Evolutionary conservation across 2,329 filamentous ascomycete genomes (phyloP).

Genomic region (Coniosporium tulheliwenetii): DNA sequence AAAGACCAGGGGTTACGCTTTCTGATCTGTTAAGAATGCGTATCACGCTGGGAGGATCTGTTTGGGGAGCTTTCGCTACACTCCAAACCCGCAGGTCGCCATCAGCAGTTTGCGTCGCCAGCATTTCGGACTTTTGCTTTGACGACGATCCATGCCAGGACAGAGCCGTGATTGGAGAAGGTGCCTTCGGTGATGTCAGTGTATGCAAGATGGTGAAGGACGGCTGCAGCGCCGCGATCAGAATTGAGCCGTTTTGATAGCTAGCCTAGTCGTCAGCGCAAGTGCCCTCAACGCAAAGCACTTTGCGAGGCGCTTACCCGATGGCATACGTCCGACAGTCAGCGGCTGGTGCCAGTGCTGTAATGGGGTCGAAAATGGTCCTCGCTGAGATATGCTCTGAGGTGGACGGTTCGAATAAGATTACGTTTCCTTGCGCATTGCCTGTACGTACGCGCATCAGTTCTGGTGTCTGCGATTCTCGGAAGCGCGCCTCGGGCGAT

Average conservation of each 20-base stretch:
- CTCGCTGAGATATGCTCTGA: constrained; percentile 83
- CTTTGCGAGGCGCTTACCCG: constrained; percentile 43
- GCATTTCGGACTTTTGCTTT: constrained; percentile 94
- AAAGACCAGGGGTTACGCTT: constrained; percentile 55
- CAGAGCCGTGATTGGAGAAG: constrained; percentile 74
- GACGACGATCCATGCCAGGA: constrained; percentile 95
- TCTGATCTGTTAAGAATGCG: constrained; percentile 71
- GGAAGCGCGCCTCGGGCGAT: neutral
- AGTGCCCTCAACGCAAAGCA: too few species aligned
- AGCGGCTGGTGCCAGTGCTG: constrained; percentile 73
- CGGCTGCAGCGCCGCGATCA: constrained; percentile 79
- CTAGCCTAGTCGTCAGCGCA: constrained; percentile 29
- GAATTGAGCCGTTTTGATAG: constrained; percentile 85
- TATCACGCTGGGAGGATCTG: constrained; percentile 73
- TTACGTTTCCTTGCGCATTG: constrained; percentile 82
- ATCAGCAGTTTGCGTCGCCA: constrained; percentile 81
- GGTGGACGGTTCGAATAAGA: constrained; percentile 83
- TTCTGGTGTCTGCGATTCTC: neutral
- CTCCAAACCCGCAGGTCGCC: constrained; percentile 95
- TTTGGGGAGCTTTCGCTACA: constrained; percentile 62
- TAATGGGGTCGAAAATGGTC: constrained; percentile 90
- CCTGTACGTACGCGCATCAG: constrained; percentile 35
- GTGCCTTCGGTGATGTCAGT: constrained; percentile 65
- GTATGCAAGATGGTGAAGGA: constrained; percentile 91
- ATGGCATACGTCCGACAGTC: constrained; percentile 95